A percentile compares a stretch with the other conserved stretches of the same genome.
These are phyloP conservation scores for Balamuthia mandrillaris DNA, from an alignment of 208 protist genomes.

Conservation along the genomic window DNA sequence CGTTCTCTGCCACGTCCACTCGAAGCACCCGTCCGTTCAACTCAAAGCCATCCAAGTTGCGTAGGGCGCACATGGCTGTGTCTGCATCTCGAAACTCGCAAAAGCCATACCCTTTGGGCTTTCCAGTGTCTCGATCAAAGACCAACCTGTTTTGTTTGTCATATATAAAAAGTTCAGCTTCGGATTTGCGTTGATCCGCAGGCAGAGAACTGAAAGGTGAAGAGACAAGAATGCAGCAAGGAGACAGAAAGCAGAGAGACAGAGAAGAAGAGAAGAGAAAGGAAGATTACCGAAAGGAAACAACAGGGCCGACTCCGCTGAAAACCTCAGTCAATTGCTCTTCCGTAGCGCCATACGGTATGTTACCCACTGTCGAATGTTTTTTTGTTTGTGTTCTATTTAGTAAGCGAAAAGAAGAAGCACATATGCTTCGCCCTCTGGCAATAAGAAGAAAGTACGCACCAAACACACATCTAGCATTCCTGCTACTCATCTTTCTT, in stretches of 20 bases:
- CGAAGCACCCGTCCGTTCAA: conserved; percentile 53
- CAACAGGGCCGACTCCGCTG: conserved; percentile 57
- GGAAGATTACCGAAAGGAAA: conserved; percentile 43
- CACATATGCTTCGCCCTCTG: too few species aligned
- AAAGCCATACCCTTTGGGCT: conserved; percentile 71
- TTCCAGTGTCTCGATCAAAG: conserved; percentile 66
- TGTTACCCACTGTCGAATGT: conserved; percentile 77
- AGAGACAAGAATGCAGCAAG: too few species aligned
- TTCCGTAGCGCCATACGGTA: conserved; percentile 74
- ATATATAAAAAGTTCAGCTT: not conserved
- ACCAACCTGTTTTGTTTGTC: conserved; percentile 50
- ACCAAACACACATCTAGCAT: too few species aligned
- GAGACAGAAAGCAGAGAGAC: too few species aligned
- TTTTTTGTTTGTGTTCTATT: too few species aligned
- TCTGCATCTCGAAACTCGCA: conserved; percentile 68
- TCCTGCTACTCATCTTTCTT: too few species aligned
- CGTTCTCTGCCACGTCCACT: conserved; percentile 61
- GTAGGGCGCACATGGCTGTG: conserved; percentile 62
- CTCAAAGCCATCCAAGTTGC: conserved; percentile 59
- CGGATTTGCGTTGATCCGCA: too few species aligned
- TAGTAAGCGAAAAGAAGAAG: too few species aligned
- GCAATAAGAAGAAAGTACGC: too few species aligned
- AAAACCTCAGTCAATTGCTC: conserved; percentile 69
- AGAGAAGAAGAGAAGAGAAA: not conserved
- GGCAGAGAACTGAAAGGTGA: too few species aligned